Base-by-base conservation (phyloP, 1,139 yeast genomes). In the Pichia sp. region DNA sequence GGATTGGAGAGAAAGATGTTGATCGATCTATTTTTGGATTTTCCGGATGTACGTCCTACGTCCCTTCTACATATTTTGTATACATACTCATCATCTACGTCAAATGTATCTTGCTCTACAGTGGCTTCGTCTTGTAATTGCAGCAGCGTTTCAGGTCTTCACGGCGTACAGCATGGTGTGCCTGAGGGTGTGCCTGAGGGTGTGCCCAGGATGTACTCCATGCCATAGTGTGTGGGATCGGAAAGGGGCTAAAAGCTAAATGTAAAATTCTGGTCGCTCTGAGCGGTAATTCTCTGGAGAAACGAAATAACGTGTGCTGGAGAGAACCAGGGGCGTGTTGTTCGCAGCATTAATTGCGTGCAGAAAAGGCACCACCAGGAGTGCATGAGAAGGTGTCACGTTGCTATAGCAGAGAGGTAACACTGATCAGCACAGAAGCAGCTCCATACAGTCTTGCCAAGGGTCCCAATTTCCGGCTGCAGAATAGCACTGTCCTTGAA, bases 1-100 rank as follows among this genome's bases (percentile, higher is more conserved):
- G 69, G 62, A 65, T 48, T 66, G 68, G 68, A 36, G 52, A 27
- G 54, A 54, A 10, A 48, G 57, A 36, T 16, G 43, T 42, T 40
- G 48, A 27, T 1, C 30, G 34, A 5, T 27, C 10, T 27, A n/a
- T 24, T 6, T 4, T 12, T 9, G 24, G 24, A 20, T 20, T 20
- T 20, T 20, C 24, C 24, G 24, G 24, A 20, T 20, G 24, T 16
- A 6, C 14, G 43, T 40, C 34, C 48, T 16, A 3, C 30, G 34
- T 16, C 12, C 12, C 24, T 20, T 20, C 3, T 8, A 14, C 9
- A 27, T 10, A 9, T 16, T 29, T 5, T 45, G 17, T 45, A 45
- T 20, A 20, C 24, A 46, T 46, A 46, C 33, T 9, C 16, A 36
- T 16, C 16, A 12, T 3, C 4, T 12, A 12, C 14, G 40, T 36